phyloP scores from a whole-genome alignment of 75 land plant species.

The Sequoia sempervirens region DNA sequence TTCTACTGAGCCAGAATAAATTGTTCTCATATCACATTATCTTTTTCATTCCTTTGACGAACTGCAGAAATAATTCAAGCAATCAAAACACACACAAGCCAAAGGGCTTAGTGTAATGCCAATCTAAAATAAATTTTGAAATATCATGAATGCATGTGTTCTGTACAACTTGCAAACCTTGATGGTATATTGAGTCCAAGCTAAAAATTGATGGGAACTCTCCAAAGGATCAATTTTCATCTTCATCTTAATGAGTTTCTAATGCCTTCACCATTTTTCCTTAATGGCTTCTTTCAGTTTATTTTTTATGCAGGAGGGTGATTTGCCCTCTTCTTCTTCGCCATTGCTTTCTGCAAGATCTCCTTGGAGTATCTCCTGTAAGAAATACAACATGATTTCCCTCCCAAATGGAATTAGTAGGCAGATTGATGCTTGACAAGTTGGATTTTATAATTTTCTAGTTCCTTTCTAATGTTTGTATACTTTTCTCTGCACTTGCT shows the following conservation, averaged over 20 bases:
- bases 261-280: background rate
- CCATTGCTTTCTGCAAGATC: background rate
- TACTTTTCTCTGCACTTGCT: background rate
- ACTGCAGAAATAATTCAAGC: background rate
- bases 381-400: background rate
- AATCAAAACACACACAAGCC: background rate
- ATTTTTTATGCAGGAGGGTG: background rate
- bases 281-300: background rate
- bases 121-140: background rate
- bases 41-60: background rate
- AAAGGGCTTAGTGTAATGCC: background rate
- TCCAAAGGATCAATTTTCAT: background rate
- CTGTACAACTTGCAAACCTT: background rate
- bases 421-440: background rate
- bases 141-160: background rate
- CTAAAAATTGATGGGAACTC: background rate
- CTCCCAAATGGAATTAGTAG: background rate
- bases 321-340: background rate
- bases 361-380: background rate
- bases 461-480: background rate
- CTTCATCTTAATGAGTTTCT: background rate
- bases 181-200: background rate
- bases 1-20: background rate
- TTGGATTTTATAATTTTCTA: background rate
- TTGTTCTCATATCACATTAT: background rate